Conservation (phyloP, 305 asterid genomes). For the Solanum chacoense region DNA sequence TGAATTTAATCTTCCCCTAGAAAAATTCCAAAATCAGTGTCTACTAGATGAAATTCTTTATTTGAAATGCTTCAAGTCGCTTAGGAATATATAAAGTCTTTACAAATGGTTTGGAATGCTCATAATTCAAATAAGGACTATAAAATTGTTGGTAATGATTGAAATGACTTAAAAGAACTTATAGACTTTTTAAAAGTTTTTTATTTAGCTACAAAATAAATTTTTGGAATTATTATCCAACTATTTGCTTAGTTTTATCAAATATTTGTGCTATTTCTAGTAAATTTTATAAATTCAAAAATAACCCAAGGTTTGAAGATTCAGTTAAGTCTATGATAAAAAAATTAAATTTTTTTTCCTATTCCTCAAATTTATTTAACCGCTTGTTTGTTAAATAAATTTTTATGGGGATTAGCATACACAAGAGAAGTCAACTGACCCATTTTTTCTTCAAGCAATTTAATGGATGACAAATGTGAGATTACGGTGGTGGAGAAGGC, state of each 20-base stretch:
- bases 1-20: neutral
- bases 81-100: neutral
- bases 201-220: neutral
- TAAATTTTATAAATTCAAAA: too few species aligned
- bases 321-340: neutral
- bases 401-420: too few species aligned
- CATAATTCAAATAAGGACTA: neutral
- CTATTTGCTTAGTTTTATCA: neutral
- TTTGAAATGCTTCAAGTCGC: neutral
- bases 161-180: neutral
- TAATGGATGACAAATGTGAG: too few species aligned
- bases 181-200: neutral
- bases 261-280: neutral
- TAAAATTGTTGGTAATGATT: neutral
- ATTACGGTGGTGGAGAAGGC: too few species aligned
- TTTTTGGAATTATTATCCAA: neutral
- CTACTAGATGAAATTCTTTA: neutral
- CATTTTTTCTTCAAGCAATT: too few species aligned
- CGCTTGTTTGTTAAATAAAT: too few species aligned
- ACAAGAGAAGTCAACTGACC: too few species aligned
- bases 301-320: neutral
- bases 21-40: neutral
- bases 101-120: neutral
- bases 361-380: too few species aligned
- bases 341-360: too few species aligned